Base-by-base conservation (phyloP, 1,284 basidiomycete genomes). In the Cryptococcus wingfieldii region DNA sequence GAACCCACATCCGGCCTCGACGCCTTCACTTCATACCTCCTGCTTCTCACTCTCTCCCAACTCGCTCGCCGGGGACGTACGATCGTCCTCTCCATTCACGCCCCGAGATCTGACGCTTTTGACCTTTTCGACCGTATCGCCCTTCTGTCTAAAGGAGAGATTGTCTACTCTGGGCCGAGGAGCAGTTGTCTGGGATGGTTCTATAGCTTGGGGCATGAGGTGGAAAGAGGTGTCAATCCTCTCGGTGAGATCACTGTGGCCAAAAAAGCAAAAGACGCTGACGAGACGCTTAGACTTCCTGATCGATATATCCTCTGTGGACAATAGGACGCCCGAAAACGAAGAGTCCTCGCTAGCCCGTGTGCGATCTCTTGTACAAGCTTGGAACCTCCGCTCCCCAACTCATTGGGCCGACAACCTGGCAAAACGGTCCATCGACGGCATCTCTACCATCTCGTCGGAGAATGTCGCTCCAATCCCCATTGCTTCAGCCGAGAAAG, bases 51-150 rank as follows among this genome's bases (percentile, higher is more conserved):
- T 2, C 74, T 83, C 4, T 77, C 71, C 4, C 71, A 75, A 0
- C 78, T 83, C 16, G 79, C 82, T 10, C 71, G 72, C 25, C 72
- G 78, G 45, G 78, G 79, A 0, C 75, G 81, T 0, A 81, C 80
- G 0, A 74, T 83, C 50, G 77, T 83, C 31, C 68, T 82, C 25
- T 78, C 78, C 2, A 75, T 83, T 14, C 82, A 83, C 60, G 80
- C 81, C 25, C 82, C 82, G 0, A 77, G 81, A 5, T 80, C 80
- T 16, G 82, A 83, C 53, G 80, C 80, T 0, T 83, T 80, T 61
- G 55, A 63, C 1, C 67, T 83, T 14, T 81, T 83, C 58, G 78
- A 80, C 60, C 68, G 76, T 2, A 72, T 83, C 48, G 70, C 77
- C 14, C 72, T 83, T 2, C 67, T 83, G 12, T 77, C 79, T 14